A percentile compares a stretch with the other conserved stretches of the same genome.
phyloP scores from a whole-genome alignment of 1,284 basidiomycete species.

The Ustilago loliicola region DNA sequence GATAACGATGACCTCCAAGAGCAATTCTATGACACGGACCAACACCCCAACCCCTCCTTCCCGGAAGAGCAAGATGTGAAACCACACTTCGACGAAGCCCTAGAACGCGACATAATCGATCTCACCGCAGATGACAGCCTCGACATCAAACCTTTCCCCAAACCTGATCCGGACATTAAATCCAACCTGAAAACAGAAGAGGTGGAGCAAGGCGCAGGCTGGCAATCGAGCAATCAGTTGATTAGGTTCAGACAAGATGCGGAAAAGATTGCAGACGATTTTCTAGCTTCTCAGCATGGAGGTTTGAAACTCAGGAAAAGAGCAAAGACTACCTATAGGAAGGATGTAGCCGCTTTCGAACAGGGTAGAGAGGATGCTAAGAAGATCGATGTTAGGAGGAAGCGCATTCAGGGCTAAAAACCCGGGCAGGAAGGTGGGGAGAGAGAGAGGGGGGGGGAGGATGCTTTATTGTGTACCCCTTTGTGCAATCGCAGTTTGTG shows the following conservation, averaged over 20 bases:
- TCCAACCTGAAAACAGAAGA: no score
- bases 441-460: no score
- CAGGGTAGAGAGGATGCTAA: conserved; percentile 41
- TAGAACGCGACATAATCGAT: conserved; percentile 29
- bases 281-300: conserved; percentile 33
- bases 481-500: no score
- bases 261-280: conserved; percentile 54
- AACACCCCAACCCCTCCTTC: background rate
- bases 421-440: no score
- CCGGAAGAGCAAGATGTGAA: conserved; percentile 19
- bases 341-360: conserved; percentile 43
- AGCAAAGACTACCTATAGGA: conserved; percentile 29
- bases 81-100: conserved; percentile 33
- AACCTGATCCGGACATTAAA: conserved; percentile 9
- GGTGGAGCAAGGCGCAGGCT: conserved; percentile 25
- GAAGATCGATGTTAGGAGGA: conserved; percentile 57
- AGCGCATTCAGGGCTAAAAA: conserved; percentile 38
- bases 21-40: conserved; percentile 22
- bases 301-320: conserved; percentile 46
- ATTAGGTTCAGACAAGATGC: conserved; percentile 53
- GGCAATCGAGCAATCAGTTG: conserved; percentile 47
- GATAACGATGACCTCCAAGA: conserved; percentile 22
- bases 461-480: no score
- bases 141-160: conserved; percentile 11
- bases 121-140: conserved; percentile 14